Conservation (phyloP, 163 green algal species). For the Botryococcus braunii region DNA sequence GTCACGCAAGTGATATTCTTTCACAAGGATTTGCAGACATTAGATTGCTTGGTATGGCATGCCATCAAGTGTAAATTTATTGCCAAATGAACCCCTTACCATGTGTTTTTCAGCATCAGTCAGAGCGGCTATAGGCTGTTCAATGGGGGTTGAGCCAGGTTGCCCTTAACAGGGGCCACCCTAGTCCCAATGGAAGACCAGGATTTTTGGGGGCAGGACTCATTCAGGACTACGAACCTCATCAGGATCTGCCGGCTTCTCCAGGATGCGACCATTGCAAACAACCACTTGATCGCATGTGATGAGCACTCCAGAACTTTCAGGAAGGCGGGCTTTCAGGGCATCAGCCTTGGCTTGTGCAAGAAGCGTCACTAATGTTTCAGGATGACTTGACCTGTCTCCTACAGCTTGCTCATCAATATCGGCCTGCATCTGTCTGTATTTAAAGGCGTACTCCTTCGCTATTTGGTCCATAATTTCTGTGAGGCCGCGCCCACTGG, state of each 20-base stretch:
- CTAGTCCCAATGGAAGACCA: conserved; percentile 6
- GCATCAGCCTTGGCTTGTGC: conserved; percentile 66
- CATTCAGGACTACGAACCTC: too few species aligned
- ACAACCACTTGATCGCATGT: conserved; percentile 84
- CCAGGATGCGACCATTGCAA: conserved; percentile 55
- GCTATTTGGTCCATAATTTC: conserved; percentile 31
- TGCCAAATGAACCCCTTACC: too few species aligned
- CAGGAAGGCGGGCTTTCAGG: neutral
- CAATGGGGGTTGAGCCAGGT: neutral
- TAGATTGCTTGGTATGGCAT: too few species aligned
- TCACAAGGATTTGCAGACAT: too few species aligned
- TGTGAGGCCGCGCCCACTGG: too few species aligned
- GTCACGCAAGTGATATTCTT: too few species aligned
- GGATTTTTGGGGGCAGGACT: too few species aligned
- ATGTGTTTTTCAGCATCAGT: too few species aligned
- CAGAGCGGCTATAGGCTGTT: neutral
- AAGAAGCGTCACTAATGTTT: conserved; percentile 56
- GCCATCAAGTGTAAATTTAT: too few species aligned
- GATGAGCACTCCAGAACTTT: conserved; percentile 42
- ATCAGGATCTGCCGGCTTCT: conserved; percentile 67
- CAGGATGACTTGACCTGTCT: conserved; percentile 5
- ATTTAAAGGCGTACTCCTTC: conserved; percentile 32
- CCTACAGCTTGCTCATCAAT: conserved; percentile 81
- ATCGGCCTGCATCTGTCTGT: conserved; percentile 48
- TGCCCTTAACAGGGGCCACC: conserved; percentile 11